A percentile compares a stretch with the other conserved stretches of the same genome.
These are phyloP conservation scores for Xylaria sp. DNA, from an alignment of 2,329 filamentous ascomycete genomes.

Conservation along the genomic window DNA sequence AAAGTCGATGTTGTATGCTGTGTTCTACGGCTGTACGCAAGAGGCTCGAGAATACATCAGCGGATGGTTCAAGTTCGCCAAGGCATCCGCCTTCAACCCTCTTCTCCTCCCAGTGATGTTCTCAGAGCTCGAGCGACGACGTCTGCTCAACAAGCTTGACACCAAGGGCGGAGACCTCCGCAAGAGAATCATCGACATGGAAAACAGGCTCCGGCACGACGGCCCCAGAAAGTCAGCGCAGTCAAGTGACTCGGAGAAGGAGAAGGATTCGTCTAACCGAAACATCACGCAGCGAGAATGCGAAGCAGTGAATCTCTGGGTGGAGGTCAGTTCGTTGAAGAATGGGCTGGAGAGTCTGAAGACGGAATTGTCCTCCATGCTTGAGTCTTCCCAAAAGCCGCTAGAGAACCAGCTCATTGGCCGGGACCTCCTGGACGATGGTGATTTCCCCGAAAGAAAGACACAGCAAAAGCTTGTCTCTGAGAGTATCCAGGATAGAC, in stretches of 20 bases:
- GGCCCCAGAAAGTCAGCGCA: neutral
- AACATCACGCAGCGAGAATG: constrained; percentile 36
- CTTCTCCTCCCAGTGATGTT: constrained; percentile 41
- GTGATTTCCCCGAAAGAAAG: no score
- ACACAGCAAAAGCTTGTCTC: constrained; percentile 3
- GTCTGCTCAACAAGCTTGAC: constrained; percentile 34
- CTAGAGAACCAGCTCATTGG: neutral
- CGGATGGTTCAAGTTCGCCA: constrained; percentile 4
- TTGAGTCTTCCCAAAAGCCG: constrained; percentile 9
- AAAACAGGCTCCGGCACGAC: constrained; percentile 30
- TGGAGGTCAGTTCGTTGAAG: constrained; percentile 35
- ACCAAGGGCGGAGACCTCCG: constrained; percentile 18
- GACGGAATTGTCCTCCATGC: constrained; percentile 30
- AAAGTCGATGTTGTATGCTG: constrained; percentile 31
- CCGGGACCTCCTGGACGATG: neutral
- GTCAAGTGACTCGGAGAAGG: neutral
- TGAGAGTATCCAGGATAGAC: constrained; percentile 27
- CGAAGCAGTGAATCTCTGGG: constrained; percentile 36
- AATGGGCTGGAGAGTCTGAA: constrained; percentile 38
- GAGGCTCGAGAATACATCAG: neutral
- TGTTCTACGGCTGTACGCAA: constrained; percentile 41
- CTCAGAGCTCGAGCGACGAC: constrained; percentile 37
- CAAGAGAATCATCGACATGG: constrained; percentile 36
- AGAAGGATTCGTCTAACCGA: neutral
- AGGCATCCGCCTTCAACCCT: constrained; percentile 33